These are phyloP conservation scores for Tetrastigma voinierianum DNA, from an alignment of 164 flowering plant genomes.

Conservation along the genomic window DNA sequence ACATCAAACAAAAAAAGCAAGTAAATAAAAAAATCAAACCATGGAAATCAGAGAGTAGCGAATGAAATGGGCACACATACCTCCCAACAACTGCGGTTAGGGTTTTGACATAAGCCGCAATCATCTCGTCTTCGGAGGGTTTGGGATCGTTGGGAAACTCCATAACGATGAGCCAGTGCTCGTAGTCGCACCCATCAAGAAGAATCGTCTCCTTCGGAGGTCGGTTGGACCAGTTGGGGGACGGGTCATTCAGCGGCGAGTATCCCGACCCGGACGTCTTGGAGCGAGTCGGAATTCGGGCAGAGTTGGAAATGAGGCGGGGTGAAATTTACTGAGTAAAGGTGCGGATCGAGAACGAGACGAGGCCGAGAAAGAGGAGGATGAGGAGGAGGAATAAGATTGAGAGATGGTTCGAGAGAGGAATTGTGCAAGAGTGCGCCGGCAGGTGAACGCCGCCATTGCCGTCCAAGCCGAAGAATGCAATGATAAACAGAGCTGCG, in stretches of 20 bases:
- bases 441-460: conserved; percentile 39
- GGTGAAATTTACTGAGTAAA: no score
- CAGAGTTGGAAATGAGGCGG: conserved; percentile 18
- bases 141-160: conserved; percentile 71
- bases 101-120: conserved; percentile 77
- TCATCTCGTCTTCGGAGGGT: conserved; percentile 81
- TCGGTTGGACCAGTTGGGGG: conserved; percentile 96
- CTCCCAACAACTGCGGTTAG: conserved; percentile 80
- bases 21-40: not conserved
- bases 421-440: conserved; percentile 42
- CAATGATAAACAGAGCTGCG: no score
- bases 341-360: conserved; percentile 15
- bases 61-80: conserved; percentile 20
- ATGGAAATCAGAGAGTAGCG: no score
- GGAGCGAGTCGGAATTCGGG: conserved; percentile 33
- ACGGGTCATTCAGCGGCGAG: conserved; percentile 87
- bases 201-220: conserved; percentile 96
- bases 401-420: conserved; percentile 23
- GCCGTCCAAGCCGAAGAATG: not conserved
- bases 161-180: conserved; percentile 98
- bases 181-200: conserved; percentile 94
- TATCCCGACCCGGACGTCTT: conserved; percentile 74
- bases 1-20: not conserved
- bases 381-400: conserved; percentile 16
- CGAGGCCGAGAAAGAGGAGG: conserved; percentile 26